Conservation (phyloP, 352 stramenopile species). For the Phytopythium mirpurense region DNA sequence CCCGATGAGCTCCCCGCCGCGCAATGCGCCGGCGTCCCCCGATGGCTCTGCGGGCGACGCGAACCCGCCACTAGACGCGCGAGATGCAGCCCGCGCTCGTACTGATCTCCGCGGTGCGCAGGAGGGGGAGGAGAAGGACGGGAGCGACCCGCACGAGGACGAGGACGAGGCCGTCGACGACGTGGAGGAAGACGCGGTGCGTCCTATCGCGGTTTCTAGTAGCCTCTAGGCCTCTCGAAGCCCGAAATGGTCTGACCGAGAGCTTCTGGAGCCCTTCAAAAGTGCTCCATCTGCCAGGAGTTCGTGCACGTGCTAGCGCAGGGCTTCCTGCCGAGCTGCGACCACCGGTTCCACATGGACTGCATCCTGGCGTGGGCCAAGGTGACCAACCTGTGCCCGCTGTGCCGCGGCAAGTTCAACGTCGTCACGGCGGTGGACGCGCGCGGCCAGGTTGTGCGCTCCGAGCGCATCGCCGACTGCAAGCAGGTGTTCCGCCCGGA, state of each 20-base stretch:
- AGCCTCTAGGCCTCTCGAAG: too few species aligned
- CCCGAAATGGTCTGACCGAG: too few species aligned
- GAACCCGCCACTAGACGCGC: background rate
- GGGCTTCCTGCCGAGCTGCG: constrained; percentile 52
- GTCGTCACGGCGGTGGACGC: constrained; percentile 36
- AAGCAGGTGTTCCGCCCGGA: constrained; percentile 69
- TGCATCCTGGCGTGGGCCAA: constrained; percentile 81
- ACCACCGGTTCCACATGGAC: constrained; percentile 83
- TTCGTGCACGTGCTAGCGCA: constrained; percentile 43
- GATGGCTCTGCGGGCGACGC: background rate
- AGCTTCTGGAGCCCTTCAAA: background rate
- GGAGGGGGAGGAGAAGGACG: constrained; percentile 10
- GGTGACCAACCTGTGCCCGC: constrained; percentile 78
- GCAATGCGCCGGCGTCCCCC: background rate
- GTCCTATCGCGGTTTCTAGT: too few species aligned
- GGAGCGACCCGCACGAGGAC: constrained; percentile 10
- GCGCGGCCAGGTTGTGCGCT: constrained; percentile 27
- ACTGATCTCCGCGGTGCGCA: background rate
- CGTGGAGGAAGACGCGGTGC: constrained; percentile 30
- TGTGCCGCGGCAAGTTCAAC: constrained; percentile 79
- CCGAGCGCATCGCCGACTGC: constrained; percentile 31
- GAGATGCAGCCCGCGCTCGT: background rate
- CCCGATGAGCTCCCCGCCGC: background rate
- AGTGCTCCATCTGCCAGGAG: constrained; percentile 86
- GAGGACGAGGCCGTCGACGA: constrained; percentile 22